These are phyloP conservation scores for Lipomyces orientalis DNA, from an alignment of 805 yeast species.

Conservation along the genomic window DNA sequence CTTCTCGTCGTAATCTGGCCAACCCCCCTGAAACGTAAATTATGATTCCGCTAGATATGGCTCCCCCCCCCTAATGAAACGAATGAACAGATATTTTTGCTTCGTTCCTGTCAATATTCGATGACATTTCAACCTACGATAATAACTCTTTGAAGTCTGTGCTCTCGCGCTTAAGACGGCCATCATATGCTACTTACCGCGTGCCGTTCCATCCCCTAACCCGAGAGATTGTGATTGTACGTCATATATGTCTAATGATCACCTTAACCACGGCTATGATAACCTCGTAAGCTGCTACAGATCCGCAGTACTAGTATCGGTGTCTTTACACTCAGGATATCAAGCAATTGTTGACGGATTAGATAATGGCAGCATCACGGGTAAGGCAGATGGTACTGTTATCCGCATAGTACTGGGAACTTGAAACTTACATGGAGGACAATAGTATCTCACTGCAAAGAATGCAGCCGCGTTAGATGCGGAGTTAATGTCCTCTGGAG, in stretches of 20 bases:
- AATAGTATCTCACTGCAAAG: conserved; percentile 41
- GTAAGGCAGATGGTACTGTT: not conserved
- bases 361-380: not conserved
- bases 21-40: too few relatives aligned
- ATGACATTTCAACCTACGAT: too few relatives aligned
- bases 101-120: too few relatives aligned
- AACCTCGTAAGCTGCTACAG: not conserved
- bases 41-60: too few relatives aligned
- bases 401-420: not conserved
- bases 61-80: too few relatives aligned
- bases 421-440: not conserved
- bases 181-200: too few relatives aligned
- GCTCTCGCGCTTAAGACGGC: too few relatives aligned
- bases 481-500: conserved; percentile 85
- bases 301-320: not conserved
- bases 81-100: too few relatives aligned
- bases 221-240: not conserved
- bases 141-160: too few relatives aligned
- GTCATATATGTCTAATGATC: not conserved
- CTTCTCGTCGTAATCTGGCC: too few relatives aligned
- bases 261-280: too few relatives aligned
- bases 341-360: not conserved
- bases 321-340: not conserved
- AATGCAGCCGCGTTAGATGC: conserved; percentile 80
- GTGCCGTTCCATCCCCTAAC: not conserved